Evolutionary conservation across 257 asterid genomes (phyloP), one percentile per base, ranked within the genome.

Genomic region (Gentiana dahurica): DNA sequence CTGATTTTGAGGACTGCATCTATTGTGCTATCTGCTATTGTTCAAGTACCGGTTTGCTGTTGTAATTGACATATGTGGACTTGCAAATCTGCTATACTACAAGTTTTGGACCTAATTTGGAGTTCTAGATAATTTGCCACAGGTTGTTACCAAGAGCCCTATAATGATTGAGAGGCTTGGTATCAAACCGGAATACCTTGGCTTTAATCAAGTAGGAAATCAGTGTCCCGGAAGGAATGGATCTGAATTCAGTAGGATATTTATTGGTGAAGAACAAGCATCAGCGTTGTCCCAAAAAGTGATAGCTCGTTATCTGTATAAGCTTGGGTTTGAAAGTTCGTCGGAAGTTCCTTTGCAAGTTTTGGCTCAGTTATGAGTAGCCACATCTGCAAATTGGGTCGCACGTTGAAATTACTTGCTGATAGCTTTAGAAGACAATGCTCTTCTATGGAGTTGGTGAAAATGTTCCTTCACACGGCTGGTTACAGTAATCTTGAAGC

Each of bases 81-180:
- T 15, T 15, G 24, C 24, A 15, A 15, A 15, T 15, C 24, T 15
- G 24, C 24, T 15, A 15, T 15, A 15, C 24, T 15, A 15, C 24
- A 15, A 15, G 24, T 15, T 15, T 15, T 15, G 24, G 24, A 15
- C 24, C 24, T 15, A 15, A 15, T 15, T 15, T 58, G 98, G 98
- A 57, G 83, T 91, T 79, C 74, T 82, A 55, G 98, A 91, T 77
- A 78, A 73, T 73, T 78, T 91, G 68, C 96, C 96, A 53, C 89
- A 78, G 69, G 59, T 70, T 48, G 77, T 76, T 75, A 70, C 82
- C 55, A 91, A 81, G 77, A 87, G 83, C 81, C 88, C 95, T 63
- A 87, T 91, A 60, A 85, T 91, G 96, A 91, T 91, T 57, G 98
- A 91, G 87, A 78, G 98, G 78, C 95, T 91, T 58, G 98, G 95